Conservation (phyloP, 257 asterid species). For the Ilex aquifolium region DNA sequence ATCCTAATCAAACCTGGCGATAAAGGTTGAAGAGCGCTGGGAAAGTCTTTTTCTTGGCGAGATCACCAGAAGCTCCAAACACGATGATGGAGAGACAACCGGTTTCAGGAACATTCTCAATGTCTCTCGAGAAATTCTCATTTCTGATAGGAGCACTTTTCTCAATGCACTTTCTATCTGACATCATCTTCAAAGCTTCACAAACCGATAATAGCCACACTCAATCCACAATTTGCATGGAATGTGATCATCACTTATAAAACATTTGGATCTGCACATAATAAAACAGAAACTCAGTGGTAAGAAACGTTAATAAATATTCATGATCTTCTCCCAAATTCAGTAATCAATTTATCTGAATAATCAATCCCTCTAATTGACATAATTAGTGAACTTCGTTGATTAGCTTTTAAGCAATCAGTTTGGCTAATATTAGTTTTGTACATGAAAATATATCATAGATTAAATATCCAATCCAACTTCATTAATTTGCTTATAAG, state of each 20-base stretch:
- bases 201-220: slow-evolving; percentile 4
- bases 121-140: slow-evolving; percentile 47
- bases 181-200: slow-evolving; percentile 29
- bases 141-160: slow-evolving; percentile 38
- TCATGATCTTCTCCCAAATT: no score
- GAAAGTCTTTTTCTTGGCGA: slow-evolving; percentile 97
- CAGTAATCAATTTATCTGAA: no score
- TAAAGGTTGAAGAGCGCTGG: slow-evolving; percentile 96
- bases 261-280: background rate
- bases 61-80: slow-evolving; percentile 99
- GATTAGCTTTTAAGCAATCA: no score
- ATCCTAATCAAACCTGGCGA: slow-evolving; percentile 53
- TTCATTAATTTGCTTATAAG: no score
- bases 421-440: no score
- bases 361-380: no score
- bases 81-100: slow-evolving; percentile 82
- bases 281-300: background rate
- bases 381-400: no score
- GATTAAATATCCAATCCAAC: no score
- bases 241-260: background rate
- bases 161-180: slow-evolving; percentile 56
- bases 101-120: slow-evolving; percentile 51
- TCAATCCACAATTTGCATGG: background rate
- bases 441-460: no score
- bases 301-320: background rate